A percentile compares a stretch with the other conserved stretches of the same genome.
phyloP scores from a whole-genome alignment of 306 rosid genomes.

The Prosopis cineraria region DNA sequence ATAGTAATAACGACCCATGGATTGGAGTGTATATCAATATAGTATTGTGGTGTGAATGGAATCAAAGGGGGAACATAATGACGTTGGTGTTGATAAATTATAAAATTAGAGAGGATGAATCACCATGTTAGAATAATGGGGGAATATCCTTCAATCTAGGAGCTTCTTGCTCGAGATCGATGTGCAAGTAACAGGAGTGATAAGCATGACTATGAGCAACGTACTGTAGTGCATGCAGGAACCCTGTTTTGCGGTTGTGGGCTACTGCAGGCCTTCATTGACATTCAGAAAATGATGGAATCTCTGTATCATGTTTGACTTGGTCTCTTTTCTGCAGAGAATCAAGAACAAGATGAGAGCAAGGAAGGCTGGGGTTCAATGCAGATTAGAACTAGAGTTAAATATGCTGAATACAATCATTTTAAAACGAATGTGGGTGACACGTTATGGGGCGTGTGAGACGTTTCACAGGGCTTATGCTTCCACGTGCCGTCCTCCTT shows the following conservation, averaged over 20 bases:
- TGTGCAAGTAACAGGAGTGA: background rate
- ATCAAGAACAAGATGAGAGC: background rate
- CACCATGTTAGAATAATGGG: background rate
- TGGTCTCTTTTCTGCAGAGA: background rate
- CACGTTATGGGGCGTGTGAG: slow-evolving; percentile 34
- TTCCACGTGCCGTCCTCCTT: slow-evolving; percentile 30
- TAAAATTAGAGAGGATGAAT: background rate
- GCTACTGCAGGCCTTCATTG: background rate
- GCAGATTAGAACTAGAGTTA: background rate
- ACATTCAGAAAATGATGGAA: slow-evolving; percentile 30
- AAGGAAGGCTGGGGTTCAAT: background rate
- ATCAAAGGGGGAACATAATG: slow-evolving; percentile 33
- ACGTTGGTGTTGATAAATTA: slow-evolving; percentile 20
- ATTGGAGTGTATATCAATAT: background rate
- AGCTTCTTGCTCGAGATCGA: background rate
- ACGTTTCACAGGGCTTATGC: background rate
- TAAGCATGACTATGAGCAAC: background rate
- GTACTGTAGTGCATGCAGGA: background rate
- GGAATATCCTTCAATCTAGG: background rate
- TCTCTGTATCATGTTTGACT: slow-evolving; percentile 2
- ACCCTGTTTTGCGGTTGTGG: background rate
- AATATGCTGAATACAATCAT: background rate
- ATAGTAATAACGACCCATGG: background rate
- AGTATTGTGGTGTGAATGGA: slow-evolving; percentile 43
- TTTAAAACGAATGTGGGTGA: background rate